Percentiles rank a stretch among this genome's conserved stretches.
Conservation (phyloP, 495 filamentous ascomycete species). For the Penicillium lagena region DNA sequence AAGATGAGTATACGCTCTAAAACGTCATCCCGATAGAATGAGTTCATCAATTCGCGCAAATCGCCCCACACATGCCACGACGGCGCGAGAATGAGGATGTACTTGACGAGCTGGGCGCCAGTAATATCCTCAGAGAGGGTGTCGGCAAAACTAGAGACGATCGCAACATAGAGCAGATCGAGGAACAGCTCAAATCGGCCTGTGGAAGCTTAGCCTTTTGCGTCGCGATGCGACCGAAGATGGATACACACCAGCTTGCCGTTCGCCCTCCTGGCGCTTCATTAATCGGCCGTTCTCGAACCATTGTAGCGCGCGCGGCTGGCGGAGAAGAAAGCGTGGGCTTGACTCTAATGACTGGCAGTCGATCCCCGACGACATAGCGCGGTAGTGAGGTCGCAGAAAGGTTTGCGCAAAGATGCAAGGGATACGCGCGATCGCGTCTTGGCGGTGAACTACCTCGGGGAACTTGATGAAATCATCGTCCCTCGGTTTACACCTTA, state of each 20-base stretch:
- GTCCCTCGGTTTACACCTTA: too few species aligned
- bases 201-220: conserved; percentile 1
- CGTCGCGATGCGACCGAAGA: not conserved
- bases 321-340: conserved; percentile 25
- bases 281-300: conserved; percentile 28
- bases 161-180: conserved; percentile 41
- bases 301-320: conserved; percentile 35
- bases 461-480: too few species aligned
- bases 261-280: conserved; percentile 28
- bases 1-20: conserved; percentile 39
- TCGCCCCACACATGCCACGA: conserved; percentile 45
- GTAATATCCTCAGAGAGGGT: conserved; percentile 38
- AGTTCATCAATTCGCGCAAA: conserved; percentile 41
- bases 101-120: conserved; percentile 36
- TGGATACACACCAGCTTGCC: conserved; percentile 22
- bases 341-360: conserved; percentile 11
- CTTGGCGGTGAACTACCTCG: too few species aligned
- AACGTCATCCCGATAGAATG: conserved; percentile 44
- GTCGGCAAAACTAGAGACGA: conserved; percentile 38
- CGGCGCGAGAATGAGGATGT: conserved; percentile 36
- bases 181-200: conserved; percentile 44
- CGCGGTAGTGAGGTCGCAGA: too few species aligned
- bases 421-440: too few species aligned
- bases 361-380: conserved; percentile 4
- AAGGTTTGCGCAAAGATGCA: too few species aligned